Base-by-base conservation (phyloP, 2,329 filamentous ascomycete genomes). In the Aspergillus bombycis region DNA sequence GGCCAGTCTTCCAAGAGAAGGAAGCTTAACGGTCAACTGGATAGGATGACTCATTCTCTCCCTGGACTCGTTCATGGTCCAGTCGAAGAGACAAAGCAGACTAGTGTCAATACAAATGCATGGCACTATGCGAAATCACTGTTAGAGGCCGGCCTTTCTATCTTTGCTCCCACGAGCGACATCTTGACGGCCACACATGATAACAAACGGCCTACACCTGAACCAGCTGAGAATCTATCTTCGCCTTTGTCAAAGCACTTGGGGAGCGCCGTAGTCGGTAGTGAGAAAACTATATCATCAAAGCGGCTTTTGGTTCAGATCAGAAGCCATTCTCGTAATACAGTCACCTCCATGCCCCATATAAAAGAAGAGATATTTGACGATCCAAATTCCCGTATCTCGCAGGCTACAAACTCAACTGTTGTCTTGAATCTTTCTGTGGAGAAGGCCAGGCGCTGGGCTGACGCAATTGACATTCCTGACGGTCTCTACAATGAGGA, bases 401-500 rank as follows among this genome's bases (percentile, higher is more conserved):
- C 67, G 5, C 60, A 65, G 28, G 60, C 66, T 41, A 75, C 75
- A 52, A 71, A 68, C 11, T 63, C 68, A 11, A 66, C 69, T 11
- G 62, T 77, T 12, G 59, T 69, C n/a, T 71, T 68, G 55, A 69
- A 76, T 10, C 68, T 74, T 41, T 70, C 71, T 1, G 52, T 68
- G 45, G 76, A 78, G 62, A 74, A 68, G 56, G 76, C 75, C 23
- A 73, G 70, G 57, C 72, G 77, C 34, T 70, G 76, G 70, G 74
- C 72, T n/a, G 70, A 72, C n/a, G 73, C 77, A 1, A 67, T 78
- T 28, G 70, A 75, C 53, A 71, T 85, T 6, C 79, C 80, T 3
- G 68, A 72, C 12, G 77, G 77, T 30, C 80, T 82, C 52, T 88
- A 83, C 83, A 77, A 80, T 4, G 76, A 82, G 30, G 82, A 83